phyloP scores from a whole-genome alignment of 2,329 filamentous ascomycete species.

The Pyrenophora teres region DNA sequence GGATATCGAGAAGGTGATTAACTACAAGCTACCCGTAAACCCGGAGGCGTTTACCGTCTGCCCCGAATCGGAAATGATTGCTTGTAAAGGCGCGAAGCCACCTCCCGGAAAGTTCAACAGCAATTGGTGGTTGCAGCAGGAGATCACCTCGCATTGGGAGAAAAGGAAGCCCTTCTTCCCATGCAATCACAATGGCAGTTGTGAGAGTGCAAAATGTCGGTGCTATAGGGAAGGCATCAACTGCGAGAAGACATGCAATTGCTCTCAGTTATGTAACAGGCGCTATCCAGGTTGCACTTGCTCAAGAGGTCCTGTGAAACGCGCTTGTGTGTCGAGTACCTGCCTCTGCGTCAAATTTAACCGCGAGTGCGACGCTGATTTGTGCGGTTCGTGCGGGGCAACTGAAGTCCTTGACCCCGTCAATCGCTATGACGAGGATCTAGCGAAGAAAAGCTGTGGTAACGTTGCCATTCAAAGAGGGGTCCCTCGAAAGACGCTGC shows the following conservation, averaged over 20 bases:
- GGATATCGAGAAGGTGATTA: conserved; percentile 31
- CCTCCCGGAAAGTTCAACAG: conserved; percentile 20
- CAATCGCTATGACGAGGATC: conserved; percentile 64
- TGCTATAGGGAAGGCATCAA: conserved; percentile 66
- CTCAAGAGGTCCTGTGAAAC: conserved; percentile 41
- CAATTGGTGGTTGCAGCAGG: conserved; percentile 26
- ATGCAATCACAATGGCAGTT: conserved; percentile 70
- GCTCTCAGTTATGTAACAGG: conserved; percentile 63
- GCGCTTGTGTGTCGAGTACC: conserved; percentile 42
- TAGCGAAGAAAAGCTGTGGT: conserved; percentile 66
- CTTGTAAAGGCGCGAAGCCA: conserved; percentile 7
- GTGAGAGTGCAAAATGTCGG: conserved; percentile 63
- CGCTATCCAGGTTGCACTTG: conserved; percentile 53
- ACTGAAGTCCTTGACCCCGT: conserved; percentile 69
- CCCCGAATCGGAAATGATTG: conserved; percentile 1
- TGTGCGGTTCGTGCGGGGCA: conserved; percentile 74
- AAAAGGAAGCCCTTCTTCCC: conserved; percentile 64
- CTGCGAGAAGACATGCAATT: conserved; percentile 76
- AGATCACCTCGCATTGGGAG: conserved; percentile 60
- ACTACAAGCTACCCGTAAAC: conserved; percentile 30
- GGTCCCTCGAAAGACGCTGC: conserved; percentile 65
- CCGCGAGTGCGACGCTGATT: conserved; percentile 78
- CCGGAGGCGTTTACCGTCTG: conserved; percentile 13
- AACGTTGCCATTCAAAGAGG: conserved; percentile 75
- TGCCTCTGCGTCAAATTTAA: conserved; percentile 75